Evolutionary conservation across 805 yeast genomes (phyloP).

Genomic region (Huiozyma sinensis): DNA sequence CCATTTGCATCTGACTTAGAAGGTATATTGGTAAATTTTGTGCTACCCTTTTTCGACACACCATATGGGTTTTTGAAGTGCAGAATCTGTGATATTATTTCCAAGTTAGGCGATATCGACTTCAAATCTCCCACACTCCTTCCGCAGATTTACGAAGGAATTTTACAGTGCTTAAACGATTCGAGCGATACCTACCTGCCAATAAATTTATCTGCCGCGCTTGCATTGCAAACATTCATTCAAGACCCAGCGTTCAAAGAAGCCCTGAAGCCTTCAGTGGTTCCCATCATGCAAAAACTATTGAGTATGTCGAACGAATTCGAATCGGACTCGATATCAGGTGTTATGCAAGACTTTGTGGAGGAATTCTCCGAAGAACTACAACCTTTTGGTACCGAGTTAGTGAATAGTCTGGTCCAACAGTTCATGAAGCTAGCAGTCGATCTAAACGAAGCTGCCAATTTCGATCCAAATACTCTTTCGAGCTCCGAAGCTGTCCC

Average conservation of each 20-base stretch:
- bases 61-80: constrained; percentile 61
- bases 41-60: constrained; percentile 63
- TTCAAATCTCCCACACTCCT: constrained; percentile 34
- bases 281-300: constrained; percentile 74
- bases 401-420: constrained; percentile 50
- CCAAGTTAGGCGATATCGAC: constrained; percentile 53
- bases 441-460: constrained; percentile 56
- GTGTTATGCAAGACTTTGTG: constrained; percentile 92
- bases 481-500: constrained; percentile 28
- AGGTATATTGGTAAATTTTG: constrained; percentile 46
- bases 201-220: constrained; percentile 71
- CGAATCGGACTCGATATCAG: constrained; percentile 78
- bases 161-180: constrained; percentile 31
- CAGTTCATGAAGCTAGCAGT: constrained; percentile 64
- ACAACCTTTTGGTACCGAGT: constrained; percentile 80
- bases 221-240: constrained; percentile 74
- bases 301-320: constrained; percentile 65
- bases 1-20: constrained; percentile 59
- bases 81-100: constrained; percentile 54
- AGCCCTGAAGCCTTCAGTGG: constrained; percentile 55
- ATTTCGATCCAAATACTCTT: constrained; percentile 32
- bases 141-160: constrained; percentile 36
- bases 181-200: constrained; percentile 45
- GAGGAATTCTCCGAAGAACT: constrained; percentile 79
- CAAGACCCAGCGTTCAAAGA: constrained; percentile 54